Evolutionary conservation across 768 basidiomycete genomes (phyloP), one percentile per base, ranked within the genome.

Genomic region (Sarcodon sp.): DNA sequence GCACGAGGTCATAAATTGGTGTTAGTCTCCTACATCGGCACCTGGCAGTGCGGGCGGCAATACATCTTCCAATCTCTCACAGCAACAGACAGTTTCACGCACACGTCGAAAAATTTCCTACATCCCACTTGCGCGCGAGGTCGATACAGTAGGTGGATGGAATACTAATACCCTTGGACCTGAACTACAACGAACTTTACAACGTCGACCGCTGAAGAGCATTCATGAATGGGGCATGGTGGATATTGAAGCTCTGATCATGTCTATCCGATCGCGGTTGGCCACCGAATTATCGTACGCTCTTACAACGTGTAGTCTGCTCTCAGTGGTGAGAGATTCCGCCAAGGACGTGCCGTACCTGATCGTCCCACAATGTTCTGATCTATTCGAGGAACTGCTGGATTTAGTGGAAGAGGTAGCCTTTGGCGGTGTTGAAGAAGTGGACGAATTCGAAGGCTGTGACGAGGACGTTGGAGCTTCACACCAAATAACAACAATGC

Each of bases 191-290:
- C 72, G 67, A 33, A 58, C 71, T 33, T 36, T 63, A n/a, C 69
- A 75, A 43, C 68, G 73, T 46, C 75, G 84, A 39, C 71, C 76
- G 6, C 61, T 84, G 56, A 74, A 85, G 49, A 77, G 83, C 45
- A 73, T 88, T 53, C 80, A 82, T 59, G 89, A 93, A 47, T 89
- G 92, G 80, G 91, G 89, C 16, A 73, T 71, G 7, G 77, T 94
- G 45, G 93, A 98, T 56, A 80, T 97, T 50, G 92, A 96, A 58
- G 80, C 80, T n/a, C 71, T 99, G 45, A 82, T 81, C n/a, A 82
- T 99, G 83, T 87, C 87, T 32, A 67, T 99, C 36, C 84, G 92
- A 33, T 94, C 87, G 34, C 73, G 93, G 34, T 66, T 97, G 37
- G 73, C 81, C 7, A 72, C 78, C 43, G 94, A 99, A 62, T 67